A percentile compares a stretch with the other conserved stretches of the same genome.
These are phyloP conservation scores for Sesbania bispinosa DNA, from an alignment of 306 rosid genomes.

Conservation along the genomic window DNA sequence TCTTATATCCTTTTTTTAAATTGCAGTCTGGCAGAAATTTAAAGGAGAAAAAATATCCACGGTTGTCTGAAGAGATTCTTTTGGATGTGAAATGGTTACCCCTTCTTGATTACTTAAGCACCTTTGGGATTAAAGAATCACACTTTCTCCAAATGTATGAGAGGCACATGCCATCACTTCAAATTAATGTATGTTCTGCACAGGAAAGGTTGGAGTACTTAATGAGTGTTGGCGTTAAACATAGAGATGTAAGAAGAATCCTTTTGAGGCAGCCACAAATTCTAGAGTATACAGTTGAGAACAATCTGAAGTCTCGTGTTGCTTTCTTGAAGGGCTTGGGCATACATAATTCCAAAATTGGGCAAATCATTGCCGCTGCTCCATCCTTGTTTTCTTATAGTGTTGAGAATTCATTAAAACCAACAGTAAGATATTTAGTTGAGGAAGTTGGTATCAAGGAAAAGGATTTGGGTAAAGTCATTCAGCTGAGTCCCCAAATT, in stretches of 20 bases:
- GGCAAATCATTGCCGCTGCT: conserved; percentile 74
- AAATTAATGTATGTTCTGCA: conserved; percentile 76
- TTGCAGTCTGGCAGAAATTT: conserved; percentile 51
- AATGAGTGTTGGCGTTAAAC: conserved; percentile 88
- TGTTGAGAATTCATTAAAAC: conserved; percentile 86
- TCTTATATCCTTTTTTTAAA: neutral
- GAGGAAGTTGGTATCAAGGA: conserved; percentile 97
- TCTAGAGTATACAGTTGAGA: conserved; percentile 78
- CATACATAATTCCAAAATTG: conserved; percentile 72
- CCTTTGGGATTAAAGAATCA: conserved; percentile 90
- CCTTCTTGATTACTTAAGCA: conserved; percentile 83
- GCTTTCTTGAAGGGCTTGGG: conserved; percentile 80
- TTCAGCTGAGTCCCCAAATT: conserved; percentile 93
- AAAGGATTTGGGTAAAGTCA: conserved; percentile 84
- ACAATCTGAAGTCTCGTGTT: conserved; percentile 79
- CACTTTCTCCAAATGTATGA: conserved; percentile 89
- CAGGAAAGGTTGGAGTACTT: conserved; percentile 88
- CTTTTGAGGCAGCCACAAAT: conserved; percentile 94
- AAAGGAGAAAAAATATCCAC: conserved; percentile 60
- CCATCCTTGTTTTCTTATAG: conserved; percentile 91
- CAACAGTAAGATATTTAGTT: conserved; percentile 79
- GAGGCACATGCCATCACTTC: conserved; percentile 91
- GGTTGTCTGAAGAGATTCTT: conserved; percentile 61
- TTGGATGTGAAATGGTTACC: conserved; percentile 84
- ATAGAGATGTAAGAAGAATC: conserved; percentile 72